Conservation (phyloP, 768 basidiomycete species). For the Leucocoprinus sp. region DNA sequence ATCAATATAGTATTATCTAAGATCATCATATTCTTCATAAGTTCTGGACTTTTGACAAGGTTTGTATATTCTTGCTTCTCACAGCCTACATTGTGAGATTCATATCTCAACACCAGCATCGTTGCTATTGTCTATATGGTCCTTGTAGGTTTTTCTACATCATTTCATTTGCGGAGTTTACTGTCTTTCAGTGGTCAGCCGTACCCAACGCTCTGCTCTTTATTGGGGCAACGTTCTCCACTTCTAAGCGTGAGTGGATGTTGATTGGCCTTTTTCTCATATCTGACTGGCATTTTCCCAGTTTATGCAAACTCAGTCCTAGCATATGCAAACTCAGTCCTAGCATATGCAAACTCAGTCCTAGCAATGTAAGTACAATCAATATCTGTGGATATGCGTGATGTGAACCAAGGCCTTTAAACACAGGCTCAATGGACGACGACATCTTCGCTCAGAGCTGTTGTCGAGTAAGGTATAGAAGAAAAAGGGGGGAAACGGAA, state of each 20-base stretch:
- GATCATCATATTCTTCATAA: constrained; percentile 10
- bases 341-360: constrained; percentile 10
- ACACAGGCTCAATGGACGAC: constrained; percentile 6
- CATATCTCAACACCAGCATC: not conserved
- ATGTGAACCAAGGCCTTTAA: not conserved
- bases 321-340: constrained; percentile 2
- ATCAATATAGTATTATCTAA: constrained; percentile 9
- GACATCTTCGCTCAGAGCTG: constrained; percentile 8
- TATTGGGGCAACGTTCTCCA: constrained; percentile 9
- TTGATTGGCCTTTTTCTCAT: not conserved
- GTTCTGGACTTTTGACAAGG: constrained; percentile 9
- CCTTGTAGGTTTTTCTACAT: not conserved
- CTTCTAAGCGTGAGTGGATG: constrained; percentile 5
- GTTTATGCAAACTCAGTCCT: constrained; percentile 10
- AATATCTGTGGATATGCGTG: not conserved
- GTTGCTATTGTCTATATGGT: constrained; percentile 7
- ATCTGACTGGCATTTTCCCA: not conserved
- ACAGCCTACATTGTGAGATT: too few relatives aligned
- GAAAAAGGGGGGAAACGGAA: too few relatives aligned
- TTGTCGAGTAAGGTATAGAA: too few relatives aligned
- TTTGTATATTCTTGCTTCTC: not conserved
- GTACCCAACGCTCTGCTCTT: constrained; percentile 5
- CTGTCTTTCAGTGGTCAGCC: not conserved
- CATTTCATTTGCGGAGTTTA: not conserved
- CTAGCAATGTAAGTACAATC: constrained; percentile 6